Conservation (phyloP, 163 green algal species). For the Chlorella variabilis region DNA sequence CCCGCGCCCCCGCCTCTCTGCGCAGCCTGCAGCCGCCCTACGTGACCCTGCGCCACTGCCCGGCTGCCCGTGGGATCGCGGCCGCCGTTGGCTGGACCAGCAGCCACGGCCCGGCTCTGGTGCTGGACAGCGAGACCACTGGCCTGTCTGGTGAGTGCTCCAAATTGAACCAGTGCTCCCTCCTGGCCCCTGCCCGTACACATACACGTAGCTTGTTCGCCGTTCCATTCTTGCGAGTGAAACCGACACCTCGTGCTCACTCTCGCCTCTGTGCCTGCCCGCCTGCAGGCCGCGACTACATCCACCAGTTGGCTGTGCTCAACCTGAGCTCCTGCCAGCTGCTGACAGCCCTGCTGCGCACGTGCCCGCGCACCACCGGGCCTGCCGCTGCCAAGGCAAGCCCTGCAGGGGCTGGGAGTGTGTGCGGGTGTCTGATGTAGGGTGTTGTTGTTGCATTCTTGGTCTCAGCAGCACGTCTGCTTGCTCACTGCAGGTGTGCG, state of each 20-base stretch:
- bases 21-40: slow-evolving; percentile 27
- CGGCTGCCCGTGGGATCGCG: neutral
- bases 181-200: too few relatives aligned
- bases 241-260: neutral
- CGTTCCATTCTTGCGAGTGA: neutral
- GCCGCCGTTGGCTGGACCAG: neutral
- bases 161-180: neutral
- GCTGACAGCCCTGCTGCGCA: slow-evolving; percentile 23
- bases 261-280: too few relatives aligned
- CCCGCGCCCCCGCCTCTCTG: neutral
- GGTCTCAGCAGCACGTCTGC: neutral
- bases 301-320: slow-evolving; percentile 28
- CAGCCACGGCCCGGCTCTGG: neutral
- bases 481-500: slow-evolving; percentile 12
- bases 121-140: slow-evolving; percentile 30
- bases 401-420: neutral
- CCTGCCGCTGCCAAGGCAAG: neutral
- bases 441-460: too few relatives aligned
- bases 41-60: neutral
- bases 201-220: too few relatives aligned
- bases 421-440: neutral
- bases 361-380: slow-evolving; percentile 8
- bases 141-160: slow-evolving; percentile 1
- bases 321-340: slow-evolving; percentile 18
- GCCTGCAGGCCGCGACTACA: slow-evolving; percentile 21